Evolutionary conservation across 805 yeast species (phyloP).

Genomic region (Myxozyma monticola): DNA sequence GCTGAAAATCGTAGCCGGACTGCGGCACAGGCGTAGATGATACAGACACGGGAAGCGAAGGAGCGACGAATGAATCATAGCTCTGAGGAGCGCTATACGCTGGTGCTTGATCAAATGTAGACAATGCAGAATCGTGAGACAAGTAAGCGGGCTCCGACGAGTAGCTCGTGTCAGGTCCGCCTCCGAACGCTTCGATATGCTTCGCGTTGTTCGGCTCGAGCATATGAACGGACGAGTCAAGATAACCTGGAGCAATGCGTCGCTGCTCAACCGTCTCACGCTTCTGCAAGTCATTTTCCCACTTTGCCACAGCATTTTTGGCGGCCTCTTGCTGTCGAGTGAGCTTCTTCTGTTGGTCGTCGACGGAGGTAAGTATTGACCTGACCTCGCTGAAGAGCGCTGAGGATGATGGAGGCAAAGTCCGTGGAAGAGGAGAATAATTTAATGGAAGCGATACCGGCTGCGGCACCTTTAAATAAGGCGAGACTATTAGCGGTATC

Average conservation of each 20-base stretch:
- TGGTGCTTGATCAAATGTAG: not conserved
- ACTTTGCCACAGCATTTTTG: slow-evolving; percentile 34
- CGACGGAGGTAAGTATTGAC: slow-evolving; percentile 40
- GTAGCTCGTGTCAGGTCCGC: not conserved
- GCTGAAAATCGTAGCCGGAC: not conserved
- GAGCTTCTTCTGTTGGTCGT: slow-evolving; percentile 36
- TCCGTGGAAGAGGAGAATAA: slow-evolving; percentile 44
- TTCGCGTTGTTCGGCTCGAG: slow-evolving; percentile 34
- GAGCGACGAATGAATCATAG: not conserved
- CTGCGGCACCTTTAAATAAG: slow-evolving; percentile 53
- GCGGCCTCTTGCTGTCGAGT: slow-evolving; percentile 35
- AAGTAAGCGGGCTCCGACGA: not conserved
- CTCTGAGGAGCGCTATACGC: not conserved
- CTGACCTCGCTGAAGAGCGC: slow-evolving; percentile 37
- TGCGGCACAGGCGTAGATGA: slow-evolving; percentile 10
- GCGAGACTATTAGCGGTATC: slow-evolving; percentile 57
- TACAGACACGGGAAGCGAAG: not conserved
- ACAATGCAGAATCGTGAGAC: not conserved
- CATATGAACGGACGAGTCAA: slow-evolving; percentile 36
- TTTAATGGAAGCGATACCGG: slow-evolving; percentile 55
- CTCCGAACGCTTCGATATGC: not conserved
- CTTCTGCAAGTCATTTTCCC: slow-evolving; percentile 37
- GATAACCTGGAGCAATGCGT: slow-evolving; percentile 48
- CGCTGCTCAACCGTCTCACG: slow-evolving; percentile 34
- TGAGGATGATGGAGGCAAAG: slow-evolving; percentile 39